Conservation (phyloP, 495 filamentous ascomycete species). For the Astrocystis sublimbata region DNA sequence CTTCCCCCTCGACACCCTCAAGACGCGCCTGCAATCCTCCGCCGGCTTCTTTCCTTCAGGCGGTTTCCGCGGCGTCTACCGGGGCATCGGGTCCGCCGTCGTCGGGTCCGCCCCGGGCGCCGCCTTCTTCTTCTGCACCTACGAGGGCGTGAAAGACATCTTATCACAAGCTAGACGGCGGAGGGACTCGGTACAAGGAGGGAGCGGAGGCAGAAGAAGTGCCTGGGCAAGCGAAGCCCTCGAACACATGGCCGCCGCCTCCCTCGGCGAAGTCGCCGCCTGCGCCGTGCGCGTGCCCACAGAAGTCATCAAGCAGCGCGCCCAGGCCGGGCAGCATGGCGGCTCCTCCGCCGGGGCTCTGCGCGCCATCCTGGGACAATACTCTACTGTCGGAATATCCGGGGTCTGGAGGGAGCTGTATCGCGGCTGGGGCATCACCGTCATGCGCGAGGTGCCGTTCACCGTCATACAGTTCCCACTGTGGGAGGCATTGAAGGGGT, state of each 20-base stretch:
- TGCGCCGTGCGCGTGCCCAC: conserved; percentile 93
- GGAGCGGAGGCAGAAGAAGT: background rate
- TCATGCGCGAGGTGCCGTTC: conserved; percentile 95
- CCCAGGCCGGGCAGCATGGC: conserved; percentile 76
- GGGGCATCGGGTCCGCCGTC: conserved; percentile 66
- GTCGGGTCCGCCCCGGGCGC: conserved; percentile 97
- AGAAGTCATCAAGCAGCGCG: conserved; percentile 95
- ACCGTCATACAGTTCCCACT: conserved; percentile 95
- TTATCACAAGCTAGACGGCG: conserved; percentile 37
- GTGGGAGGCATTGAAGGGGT: conserved; percentile 87
- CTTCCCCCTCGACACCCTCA: conserved; percentile 89
- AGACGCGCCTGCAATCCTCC: conserved; percentile 88
- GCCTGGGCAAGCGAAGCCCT: conserved; percentile 25
- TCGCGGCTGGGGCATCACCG: conserved; percentile 84
- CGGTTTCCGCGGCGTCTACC: conserved; percentile 73
- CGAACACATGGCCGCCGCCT: conserved; percentile 85
- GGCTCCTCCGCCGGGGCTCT: conserved; percentile 62
- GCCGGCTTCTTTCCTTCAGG: conserved; percentile 74
- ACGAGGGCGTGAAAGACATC: conserved; percentile 74
- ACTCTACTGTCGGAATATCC: conserved; percentile 41
- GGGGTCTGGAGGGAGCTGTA: conserved; percentile 83
- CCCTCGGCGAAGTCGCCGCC: conserved; percentile 85
- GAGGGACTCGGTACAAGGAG: conserved; percentile 17
- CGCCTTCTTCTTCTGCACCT: conserved; percentile 97
- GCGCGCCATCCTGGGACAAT: conserved; percentile 63